Percentiles rank a stretch among this genome's conserved stretches.
These are phyloP conservation scores for Microsporum ferrugineum DNA, from an alignment of 2,329 filamentous ascomycete species.

Conservation along the genomic window DNA sequence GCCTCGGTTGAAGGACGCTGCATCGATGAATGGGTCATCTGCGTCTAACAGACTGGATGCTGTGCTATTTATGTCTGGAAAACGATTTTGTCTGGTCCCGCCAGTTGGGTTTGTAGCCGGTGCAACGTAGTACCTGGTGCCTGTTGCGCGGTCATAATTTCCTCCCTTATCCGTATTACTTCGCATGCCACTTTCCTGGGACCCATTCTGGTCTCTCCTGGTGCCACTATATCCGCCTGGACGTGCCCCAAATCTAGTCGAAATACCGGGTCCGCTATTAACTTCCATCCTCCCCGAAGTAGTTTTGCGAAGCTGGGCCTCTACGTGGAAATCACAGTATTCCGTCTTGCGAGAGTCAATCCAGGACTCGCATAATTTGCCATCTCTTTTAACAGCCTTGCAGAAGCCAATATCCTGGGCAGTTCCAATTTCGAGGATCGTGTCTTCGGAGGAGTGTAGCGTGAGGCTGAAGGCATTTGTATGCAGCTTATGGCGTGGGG, in stretches of 20 bases:
- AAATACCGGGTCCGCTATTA: constrained; percentile 53
- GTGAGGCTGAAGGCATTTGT: constrained; percentile 78
- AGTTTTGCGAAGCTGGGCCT: constrained; percentile 63
- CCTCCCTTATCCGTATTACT: constrained; percentile 26
- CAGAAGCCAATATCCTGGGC: constrained; percentile 82
- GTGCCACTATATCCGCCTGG: constrained; percentile 17
- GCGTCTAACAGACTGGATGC: constrained; percentile 34
- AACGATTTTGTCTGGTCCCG: neutral
- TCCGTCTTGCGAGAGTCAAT: constrained; percentile 79
- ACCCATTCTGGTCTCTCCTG: constrained; percentile 15
- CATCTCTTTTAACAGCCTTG: constrained; percentile 73
- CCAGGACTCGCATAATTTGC: constrained; percentile 69
- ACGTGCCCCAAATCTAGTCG: constrained; percentile 19
- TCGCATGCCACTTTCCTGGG: constrained; percentile 17
- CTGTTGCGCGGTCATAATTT: constrained; percentile 31
- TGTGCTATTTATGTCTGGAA: constrained; percentile 16
- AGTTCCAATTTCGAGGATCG: constrained; percentile 75
- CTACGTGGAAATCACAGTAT: constrained; percentile 86
- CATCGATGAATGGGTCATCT: constrained; percentile 32
- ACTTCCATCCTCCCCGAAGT: constrained; percentile 63
- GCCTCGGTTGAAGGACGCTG: constrained; percentile 28
- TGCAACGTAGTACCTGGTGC: constrained; percentile 37
- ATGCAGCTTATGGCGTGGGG: constrained; percentile 60
- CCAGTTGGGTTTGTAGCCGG: constrained; percentile 19
- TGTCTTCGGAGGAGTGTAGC: constrained; percentile 75